These are phyloP conservation scores for Fagus crenata DNA, from an alignment of 306 rosid species.

Conservation along the genomic window DNA sequence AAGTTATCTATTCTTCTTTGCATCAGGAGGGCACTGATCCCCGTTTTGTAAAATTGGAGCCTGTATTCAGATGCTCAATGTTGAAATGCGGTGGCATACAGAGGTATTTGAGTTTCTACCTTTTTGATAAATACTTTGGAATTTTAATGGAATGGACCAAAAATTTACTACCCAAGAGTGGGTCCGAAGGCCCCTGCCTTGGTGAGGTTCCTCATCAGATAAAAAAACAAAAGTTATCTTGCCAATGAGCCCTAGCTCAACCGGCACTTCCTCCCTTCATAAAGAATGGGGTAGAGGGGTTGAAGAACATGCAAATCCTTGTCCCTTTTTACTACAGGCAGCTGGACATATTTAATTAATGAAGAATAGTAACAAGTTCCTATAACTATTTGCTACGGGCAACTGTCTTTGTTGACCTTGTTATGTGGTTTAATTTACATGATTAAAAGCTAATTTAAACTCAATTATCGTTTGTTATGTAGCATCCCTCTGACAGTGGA, in stretches of 20 bases:
- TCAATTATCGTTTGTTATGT: constrained; percentile 35
- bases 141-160: not conserved
- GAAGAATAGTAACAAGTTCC: constrained; percentile 20
- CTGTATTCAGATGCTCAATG: constrained; percentile 76
- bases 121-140: not conserved
- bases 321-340: not conserved
- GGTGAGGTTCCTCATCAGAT: too few relatives aligned
- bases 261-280: too few relatives aligned
- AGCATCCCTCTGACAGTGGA: constrained; percentile 92
- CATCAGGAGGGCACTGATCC: constrained; percentile 70
- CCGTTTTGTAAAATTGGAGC: constrained; percentile 74
- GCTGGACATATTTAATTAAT: not conserved
- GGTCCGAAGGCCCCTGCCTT: too few relatives aligned
- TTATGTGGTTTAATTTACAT: constrained; percentile 26
- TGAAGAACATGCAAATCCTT: not conserved
- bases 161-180: not conserved
- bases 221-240: not conserved
- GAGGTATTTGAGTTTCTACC: constrained; percentile 45
- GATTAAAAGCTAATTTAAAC: not conserved
- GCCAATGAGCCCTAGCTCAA: too few relatives aligned
- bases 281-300: not conserved
- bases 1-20: constrained; percentile 47
- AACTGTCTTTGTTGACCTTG: constrained; percentile 7
- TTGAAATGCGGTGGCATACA: constrained; percentile 58
- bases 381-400: not conserved